Percentiles rank a stretch among this genome's conserved stretches.
phyloP scores from a whole-genome alignment of 2,329 filamentous ascomycete species.

The Phyllosticta citriasiana region DNA sequence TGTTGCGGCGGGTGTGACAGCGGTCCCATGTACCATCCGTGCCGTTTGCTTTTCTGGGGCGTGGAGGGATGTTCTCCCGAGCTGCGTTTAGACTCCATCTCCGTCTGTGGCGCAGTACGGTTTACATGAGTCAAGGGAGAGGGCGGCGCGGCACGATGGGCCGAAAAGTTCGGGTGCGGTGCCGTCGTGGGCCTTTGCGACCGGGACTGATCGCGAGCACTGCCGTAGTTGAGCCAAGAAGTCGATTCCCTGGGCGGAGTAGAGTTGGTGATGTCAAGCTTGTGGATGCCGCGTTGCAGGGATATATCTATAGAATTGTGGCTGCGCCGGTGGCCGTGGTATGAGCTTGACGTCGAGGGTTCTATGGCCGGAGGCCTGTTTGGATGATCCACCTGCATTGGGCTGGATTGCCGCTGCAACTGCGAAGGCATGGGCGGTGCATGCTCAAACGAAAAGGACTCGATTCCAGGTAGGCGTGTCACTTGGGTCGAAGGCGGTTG shows the following conservation, averaged over 20 bases:
- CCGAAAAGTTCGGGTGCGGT: conserved; percentile 26
- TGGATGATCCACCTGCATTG: conserved; percentile 63
- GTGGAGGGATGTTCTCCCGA: conserved; percentile 36
- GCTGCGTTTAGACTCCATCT: conserved; percentile 25
- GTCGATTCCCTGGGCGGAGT: conserved; percentile 25
- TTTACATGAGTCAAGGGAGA: conserved; percentile 16
- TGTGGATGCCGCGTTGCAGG: conserved; percentile 55
- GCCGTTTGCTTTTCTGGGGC: conserved; percentile 52
- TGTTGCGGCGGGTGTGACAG: conserved; percentile 18
- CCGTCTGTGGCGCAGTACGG: conserved; percentile 14
- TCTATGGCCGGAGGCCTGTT: conserved; percentile 31
- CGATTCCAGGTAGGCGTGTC: conserved; percentile 75
- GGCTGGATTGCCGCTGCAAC: conserved; percentile 57
- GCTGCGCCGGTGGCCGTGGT: not conserved
- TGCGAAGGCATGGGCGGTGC: conserved; percentile 54
- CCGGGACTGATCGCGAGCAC: conserved; percentile 16
- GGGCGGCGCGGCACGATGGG: conserved; percentile 13
- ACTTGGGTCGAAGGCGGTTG: conserved; percentile 47
- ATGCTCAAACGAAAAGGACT: conserved; percentile 86
- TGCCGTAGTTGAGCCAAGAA: conserved; percentile 23
- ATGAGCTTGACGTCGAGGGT: conserved; percentile 20
- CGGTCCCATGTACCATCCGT: conserved; percentile 61
- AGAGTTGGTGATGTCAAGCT: conserved; percentile 51
- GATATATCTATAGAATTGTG: conserved; percentile 51
- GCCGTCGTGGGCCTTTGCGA: conserved; percentile 23